phyloP scores from a whole-genome alignment of 176 grass and related monocot genomes.

The Eleusine indica region DNA sequence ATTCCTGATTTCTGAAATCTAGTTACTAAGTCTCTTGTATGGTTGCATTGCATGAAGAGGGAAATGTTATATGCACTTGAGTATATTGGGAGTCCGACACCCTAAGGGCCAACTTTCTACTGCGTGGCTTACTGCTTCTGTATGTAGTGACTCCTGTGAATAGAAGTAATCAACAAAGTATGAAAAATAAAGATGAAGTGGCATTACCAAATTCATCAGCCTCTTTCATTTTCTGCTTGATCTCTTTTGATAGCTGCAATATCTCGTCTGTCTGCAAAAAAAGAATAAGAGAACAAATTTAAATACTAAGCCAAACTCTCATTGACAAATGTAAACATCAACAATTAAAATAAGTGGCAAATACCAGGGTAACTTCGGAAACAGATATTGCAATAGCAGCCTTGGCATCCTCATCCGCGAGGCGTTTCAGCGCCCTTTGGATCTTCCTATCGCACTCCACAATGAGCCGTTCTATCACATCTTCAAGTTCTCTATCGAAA shows the following conservation, averaged over 20 bases:
- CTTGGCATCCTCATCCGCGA: slow-evolving; percentile 86
- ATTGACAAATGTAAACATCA: not conserved
- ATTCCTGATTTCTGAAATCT: not conserved
- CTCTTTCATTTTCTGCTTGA: slow-evolving; percentile 90
- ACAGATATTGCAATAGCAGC: slow-evolving; percentile 97
- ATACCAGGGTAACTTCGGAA: slow-evolving; percentile 89
- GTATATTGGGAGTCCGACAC: not conserved
- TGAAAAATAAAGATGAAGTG: slow-evolving; percentile 3
- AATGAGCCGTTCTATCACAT: slow-evolving; percentile 89
- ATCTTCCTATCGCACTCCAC: slow-evolving; percentile 98
- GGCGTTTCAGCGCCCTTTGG: slow-evolving; percentile 90
- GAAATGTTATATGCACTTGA: not conserved
- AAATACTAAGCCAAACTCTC: not conserved
- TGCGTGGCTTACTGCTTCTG: not conserved
- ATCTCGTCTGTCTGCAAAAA: slow-evolving; percentile 68
- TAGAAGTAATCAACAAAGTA: not conserved
- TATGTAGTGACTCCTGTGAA: not conserved
- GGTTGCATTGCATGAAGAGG: not conserved
- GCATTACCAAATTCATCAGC: slow-evolving; percentile 78
- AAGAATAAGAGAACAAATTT: slow-evolving; percentile 8
- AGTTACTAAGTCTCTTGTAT: not conserved
- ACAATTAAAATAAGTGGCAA: not conserved
- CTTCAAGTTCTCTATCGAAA: slow-evolving; percentile 87
- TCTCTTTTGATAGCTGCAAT: slow-evolving; percentile 79
- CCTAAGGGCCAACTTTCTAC: not conserved